A percentile compares a stretch with the other conserved stretches of the same genome.
Evolutionary conservation across 352 stramenopile species (phyloP).

Genomic region (Phytopythium vexans): DNA sequence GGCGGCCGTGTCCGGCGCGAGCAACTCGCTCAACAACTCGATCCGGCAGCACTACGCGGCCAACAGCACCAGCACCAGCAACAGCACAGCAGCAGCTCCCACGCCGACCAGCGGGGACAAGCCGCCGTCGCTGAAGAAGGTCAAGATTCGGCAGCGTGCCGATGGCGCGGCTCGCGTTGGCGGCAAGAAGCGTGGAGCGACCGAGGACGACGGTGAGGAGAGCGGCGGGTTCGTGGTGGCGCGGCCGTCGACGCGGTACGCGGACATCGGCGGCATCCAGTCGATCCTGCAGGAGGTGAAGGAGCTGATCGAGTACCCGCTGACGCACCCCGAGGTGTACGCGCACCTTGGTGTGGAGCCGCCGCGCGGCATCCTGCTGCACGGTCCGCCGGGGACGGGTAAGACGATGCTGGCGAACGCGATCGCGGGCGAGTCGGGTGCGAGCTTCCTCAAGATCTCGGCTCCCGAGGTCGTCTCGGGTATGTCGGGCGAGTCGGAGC

Average conservation of each 20-base stretch:
- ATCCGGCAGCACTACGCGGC: slow-evolving; percentile 74
- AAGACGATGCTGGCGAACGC: slow-evolving; percentile 94
- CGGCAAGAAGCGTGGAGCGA: slow-evolving; percentile 2
- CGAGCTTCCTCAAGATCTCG: slow-evolving; percentile 85
- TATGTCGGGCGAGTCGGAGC: slow-evolving; percentile 90
- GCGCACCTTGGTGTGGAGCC: slow-evolving; percentile 90
- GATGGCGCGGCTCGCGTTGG: slow-evolving; percentile 18
- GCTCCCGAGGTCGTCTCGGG: slow-evolving; percentile 93
- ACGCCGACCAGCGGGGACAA: not conserved
- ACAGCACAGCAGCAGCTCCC: not conserved
- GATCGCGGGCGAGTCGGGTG: slow-evolving; percentile 91
- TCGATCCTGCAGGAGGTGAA: slow-evolving; percentile 85
- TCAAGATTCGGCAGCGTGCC: slow-evolving; percentile 48
- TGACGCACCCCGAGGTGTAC: slow-evolving; percentile 94
- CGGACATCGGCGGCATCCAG: slow-evolving; percentile 89
- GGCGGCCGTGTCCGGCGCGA: slow-evolving; percentile 18
- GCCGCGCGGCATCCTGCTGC: slow-evolving; percentile 88
- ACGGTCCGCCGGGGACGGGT: slow-evolving; percentile 91
- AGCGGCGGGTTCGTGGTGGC: slow-evolving; percentile 66
- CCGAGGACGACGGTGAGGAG: slow-evolving; percentile 7
- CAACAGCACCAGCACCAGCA: slow-evolving; percentile 7
- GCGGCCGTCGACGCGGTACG: slow-evolving; percentile 75
- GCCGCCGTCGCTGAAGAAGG: slow-evolving; percentile 65
- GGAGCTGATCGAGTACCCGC: slow-evolving; percentile 94
- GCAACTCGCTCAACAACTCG: slow-evolving; percentile 74